These are phyloP conservation scores for Talaromyces marneffei DNA, from an alignment of 2,329 filamentous ascomycete species.

Conservation along the genomic window DNA sequence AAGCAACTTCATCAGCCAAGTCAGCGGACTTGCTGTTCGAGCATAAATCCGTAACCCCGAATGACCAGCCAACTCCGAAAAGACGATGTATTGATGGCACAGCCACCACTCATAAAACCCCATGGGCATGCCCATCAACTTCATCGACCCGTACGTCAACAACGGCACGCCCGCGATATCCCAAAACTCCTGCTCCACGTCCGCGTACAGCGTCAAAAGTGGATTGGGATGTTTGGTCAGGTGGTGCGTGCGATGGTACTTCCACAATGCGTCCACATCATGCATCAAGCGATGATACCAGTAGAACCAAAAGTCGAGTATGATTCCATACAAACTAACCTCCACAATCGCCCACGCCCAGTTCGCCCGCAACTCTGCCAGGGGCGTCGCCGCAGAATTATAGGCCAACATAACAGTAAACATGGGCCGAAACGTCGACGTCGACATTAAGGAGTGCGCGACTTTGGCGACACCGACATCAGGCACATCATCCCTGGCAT, in stretches of 20 bases:
- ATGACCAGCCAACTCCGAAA: conserved; percentile 37
- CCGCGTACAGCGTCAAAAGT: conserved; percentile 35
- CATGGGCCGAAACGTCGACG: conserved; percentile 24
- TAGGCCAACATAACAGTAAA: conserved; percentile 27
- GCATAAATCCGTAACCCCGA: conserved; percentile 35
- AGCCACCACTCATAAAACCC: conserved; percentile 43
- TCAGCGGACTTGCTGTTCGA: conserved; percentile 27
- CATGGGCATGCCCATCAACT: conserved; percentile 34
- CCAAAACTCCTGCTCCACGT: conserved; percentile 35
- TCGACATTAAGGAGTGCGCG: conserved; percentile 25
- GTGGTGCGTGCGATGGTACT: conserved; percentile 39
- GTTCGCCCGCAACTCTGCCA: conserved; percentile 15
- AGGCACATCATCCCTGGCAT: conserved; percentile 36
- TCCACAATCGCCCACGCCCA: conserved; percentile 34
- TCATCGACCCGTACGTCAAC: conserved; percentile 30
- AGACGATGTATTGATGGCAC: conserved; percentile 40
- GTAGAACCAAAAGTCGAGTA: conserved; percentile 43
- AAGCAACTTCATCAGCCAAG: conserved; percentile 28
- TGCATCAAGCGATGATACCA: conserved; percentile 38
- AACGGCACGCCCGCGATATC: conserved; percentile 37
- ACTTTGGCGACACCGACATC: conserved; percentile 32
- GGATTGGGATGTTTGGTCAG: conserved; percentile 39
- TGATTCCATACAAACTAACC: conserved; percentile 33
- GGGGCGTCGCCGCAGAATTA: conserved; percentile 15
- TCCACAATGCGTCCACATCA: conserved; percentile 33